Conservation (phyloP, 2,329 filamentous ascomycete species). For the Colletotrichum cereale region DNA sequence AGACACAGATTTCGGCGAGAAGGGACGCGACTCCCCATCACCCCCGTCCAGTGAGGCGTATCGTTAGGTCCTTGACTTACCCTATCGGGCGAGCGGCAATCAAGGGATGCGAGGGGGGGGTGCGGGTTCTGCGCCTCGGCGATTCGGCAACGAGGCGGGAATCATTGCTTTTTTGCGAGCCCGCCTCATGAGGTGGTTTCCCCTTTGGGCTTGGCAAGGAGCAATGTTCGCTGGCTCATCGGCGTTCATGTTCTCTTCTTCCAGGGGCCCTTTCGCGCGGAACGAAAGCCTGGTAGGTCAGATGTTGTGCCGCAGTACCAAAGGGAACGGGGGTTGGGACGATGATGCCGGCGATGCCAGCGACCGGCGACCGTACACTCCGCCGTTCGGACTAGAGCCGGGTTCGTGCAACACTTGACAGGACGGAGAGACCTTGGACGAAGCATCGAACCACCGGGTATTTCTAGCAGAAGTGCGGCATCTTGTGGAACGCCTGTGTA, state of each 20-base stretch:
- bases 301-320: not conserved
- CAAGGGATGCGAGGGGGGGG: not conserved
- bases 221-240: not conserved
- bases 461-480: not conserved
- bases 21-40: not conserved
- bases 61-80: not conserved
- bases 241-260: not conserved
- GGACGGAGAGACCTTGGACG: not conserved
- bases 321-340: not conserved
- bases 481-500: not conserved
- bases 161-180: not conserved
- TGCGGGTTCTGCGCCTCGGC: not conserved
- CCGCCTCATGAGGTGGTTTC: slow-evolving; percentile 5
- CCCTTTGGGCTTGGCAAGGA: slow-evolving; percentile 2
- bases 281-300: not conserved
- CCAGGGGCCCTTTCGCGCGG: not conserved
- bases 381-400: too few relatives aligned
- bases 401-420: not conserved
- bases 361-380: not conserved
- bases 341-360: not conserved
- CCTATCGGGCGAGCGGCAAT: not conserved
- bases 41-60: slow-evolving; percentile 6
- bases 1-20: slow-evolving; percentile 17
- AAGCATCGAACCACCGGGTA: not conserved
- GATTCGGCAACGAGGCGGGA: not conserved